Evolutionary conservation across 2,329 filamentous ascomycete species (phyloP), one percentile per base, ranked within the genome.

Genomic region (Sclerotiophoma versabilis): DNA sequence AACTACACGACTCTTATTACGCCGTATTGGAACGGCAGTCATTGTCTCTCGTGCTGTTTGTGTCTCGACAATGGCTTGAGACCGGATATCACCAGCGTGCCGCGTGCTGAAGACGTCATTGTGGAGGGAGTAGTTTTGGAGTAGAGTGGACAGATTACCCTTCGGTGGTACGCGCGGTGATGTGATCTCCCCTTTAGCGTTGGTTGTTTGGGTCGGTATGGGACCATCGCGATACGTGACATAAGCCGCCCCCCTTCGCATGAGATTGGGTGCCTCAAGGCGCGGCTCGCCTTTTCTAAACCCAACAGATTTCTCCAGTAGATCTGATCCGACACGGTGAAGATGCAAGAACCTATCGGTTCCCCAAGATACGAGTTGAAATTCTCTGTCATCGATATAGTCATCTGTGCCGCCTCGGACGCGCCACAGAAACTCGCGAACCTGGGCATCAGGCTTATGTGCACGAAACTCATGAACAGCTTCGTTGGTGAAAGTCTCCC

Each of bases 311-410:
- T 84, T 80, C n/a, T 65, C 52, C 0, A 95, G 79, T 25, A 87
- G 79, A 22, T 86, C 79, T 1, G 85, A 77, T 33, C 91, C 84
- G 17, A 92, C 83, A 41, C 86, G 87, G 69, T 96, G 90, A 23
- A 97, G 80, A 42, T 90, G 87, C 25, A 97, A 80, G 66, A 92
- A 85, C 62, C 89, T 90, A 72, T 97, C 93, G 42, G 90, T 88
- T 22, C 92, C 92, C 93, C 93, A 97, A 0, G 93, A 93, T 0
- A 97, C 91, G 15, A 97, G 81, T 73, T 97, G 93, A 60, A 96
- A 97, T 46, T 97, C 93, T 64, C 93, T 86, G 58, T 92, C 81
- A 66, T 97, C 93, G 38, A 89, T 76, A n/a, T 84, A 83, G 48
- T 91, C 84, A 15, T 84, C 83, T 17, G 81, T 80, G 30, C 63